These are phyloP conservation scores for Chaetomium tenue DNA, from an alignment of 495 filamentous ascomycete genomes.

Conservation along the genomic window DNA sequence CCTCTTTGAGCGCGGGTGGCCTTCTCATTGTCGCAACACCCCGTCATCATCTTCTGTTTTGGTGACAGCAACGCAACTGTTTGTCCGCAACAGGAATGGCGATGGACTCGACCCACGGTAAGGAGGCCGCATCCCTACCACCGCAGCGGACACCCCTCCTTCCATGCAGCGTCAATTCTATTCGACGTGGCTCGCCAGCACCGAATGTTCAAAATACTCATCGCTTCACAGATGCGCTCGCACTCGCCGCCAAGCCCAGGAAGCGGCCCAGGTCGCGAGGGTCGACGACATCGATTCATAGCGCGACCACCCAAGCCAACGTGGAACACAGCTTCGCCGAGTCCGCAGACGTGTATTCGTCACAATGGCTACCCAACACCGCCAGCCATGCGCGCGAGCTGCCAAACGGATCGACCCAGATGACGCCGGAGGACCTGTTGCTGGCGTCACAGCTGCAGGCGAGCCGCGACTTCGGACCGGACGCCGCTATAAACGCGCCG, in stretches of 20 bases:
- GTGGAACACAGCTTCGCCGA: slow-evolving; percentile 58
- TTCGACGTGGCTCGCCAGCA: background rate
- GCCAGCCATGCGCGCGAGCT: slow-evolving; percentile 49
- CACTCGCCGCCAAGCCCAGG: slow-evolving; percentile 42
- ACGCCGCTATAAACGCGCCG: slow-evolving; percentile 51
- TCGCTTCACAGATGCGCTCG: slow-evolving; percentile 33
- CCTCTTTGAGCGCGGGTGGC: background rate
- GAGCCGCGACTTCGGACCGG: slow-evolving; percentile 50
- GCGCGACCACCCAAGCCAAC: slow-evolving; percentile 63
- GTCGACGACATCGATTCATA: slow-evolving; percentile 80
- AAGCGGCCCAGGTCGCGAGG: slow-evolving; percentile 73
- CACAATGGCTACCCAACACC: slow-evolving; percentile 53
- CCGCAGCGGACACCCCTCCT: slow-evolving; percentile 15
- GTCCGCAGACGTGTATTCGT: slow-evolving; percentile 52
- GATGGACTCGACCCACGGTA: slow-evolving; percentile 41
- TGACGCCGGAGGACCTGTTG: slow-evolving; percentile 67
- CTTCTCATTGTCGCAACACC: slow-evolving; percentile 25
- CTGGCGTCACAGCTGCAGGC: slow-evolving; percentile 58
- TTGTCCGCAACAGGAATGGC: slow-evolving; percentile 25
- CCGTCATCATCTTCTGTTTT: slow-evolving; percentile 27
- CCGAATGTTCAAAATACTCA: slow-evolving; percentile 15
- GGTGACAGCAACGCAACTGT: slow-evolving; percentile 21
- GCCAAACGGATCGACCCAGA: slow-evolving; percentile 35
- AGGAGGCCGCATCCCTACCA: slow-evolving; percentile 18
- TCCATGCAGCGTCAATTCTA: background rate